Evolutionary conservation across 148 eudicot genomes (phyloP), one percentile per base, ranked within the genome.

Genomic region (Diospyros lotus): DNA sequence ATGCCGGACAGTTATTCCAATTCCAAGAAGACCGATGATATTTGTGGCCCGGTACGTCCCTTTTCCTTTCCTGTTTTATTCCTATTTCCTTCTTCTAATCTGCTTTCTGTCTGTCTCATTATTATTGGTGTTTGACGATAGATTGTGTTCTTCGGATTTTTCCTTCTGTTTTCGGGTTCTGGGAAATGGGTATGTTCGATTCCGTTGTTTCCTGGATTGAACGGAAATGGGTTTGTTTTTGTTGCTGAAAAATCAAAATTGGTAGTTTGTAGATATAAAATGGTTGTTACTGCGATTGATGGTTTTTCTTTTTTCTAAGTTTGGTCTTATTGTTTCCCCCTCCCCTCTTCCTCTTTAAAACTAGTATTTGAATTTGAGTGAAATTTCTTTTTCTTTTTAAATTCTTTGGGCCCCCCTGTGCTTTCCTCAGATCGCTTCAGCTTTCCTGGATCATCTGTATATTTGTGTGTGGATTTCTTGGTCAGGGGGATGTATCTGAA

Each of bases 21-120:
- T 81, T 83, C 89, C 11, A 92, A 92, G 81, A 92, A 88, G 80
- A 82, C 79, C 58, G 97, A 89, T 82, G 89, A 80, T 75, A 76
- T 83, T 77, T 90, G 92, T 77, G 89, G 86, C 39, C 82, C 86
- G 97, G 97, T 92, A 80, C 28, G 28, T 28, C 28, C 28, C 44
- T n/a, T 18, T 17, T 40, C 40, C 2, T 42, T 64, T 46, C 50
- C 17, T 3, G 2, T 39, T 73, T 46, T 39, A 8, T 13, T 48
- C 56, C 2, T 52, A 11, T 5, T 28, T 64, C 28, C 28, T 28
- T 28, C 28, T 28, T 28, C 28, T 28, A 28, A 28, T 28, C 28
- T 28, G 28, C 28, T 28, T 71, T 68, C 0, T 39, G 12, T 13
- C 4, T 44, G 67, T 42, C 62, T 15, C 18, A 38, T 58, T 18